Percentiles rank a stretch among this genome's conserved stretches.
Evolutionary conservation across 1,284 basidiomycete genomes (phyloP).

Genomic region (Somion occarium): DNA sequence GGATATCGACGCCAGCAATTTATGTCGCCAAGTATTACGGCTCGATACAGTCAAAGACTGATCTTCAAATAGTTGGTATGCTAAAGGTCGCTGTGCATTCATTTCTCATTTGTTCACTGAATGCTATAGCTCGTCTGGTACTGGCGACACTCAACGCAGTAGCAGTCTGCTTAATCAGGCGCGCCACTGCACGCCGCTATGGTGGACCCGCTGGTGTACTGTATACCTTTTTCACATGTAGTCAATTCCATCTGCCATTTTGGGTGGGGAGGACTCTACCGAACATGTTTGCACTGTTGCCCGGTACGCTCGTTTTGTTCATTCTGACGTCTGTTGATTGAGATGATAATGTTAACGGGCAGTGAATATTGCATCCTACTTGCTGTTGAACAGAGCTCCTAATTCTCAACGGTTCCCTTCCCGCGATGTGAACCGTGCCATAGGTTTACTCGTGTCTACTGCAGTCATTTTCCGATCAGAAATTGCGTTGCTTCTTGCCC

Average conservation of each 20-base stretch:
- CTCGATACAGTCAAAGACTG: constrained; percentile 47
- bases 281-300: constrained; percentile 87
- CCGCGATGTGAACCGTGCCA: constrained; percentile 31
- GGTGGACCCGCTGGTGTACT: constrained; percentile 53
- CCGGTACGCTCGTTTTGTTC: constrained; percentile 45
- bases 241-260: constrained; percentile 90
- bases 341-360: neutral
- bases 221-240: constrained; percentile 67
- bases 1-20: constrained; percentile 43
- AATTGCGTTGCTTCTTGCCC: constrained; percentile 62
- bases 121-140: constrained; percentile 61
- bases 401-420: constrained; percentile 36
- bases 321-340: neutral
- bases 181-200: constrained; percentile 59
- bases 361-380: constrained; percentile 65
- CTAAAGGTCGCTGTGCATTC: constrained; percentile 9
- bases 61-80: constrained; percentile 62
- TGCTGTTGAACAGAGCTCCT: constrained; percentile 46
- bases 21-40: constrained; percentile 36
- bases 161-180: constrained; percentile 62
- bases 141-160: constrained; percentile 66
- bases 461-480: constrained; percentile 82
- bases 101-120: neutral
- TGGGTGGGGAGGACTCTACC: constrained; percentile 93
- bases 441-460: constrained; percentile 59